A percentile compares a stretch with the other conserved stretches of the same genome.
Evolutionary conservation across 495 filamentous ascomycete species (phyloP).

Genomic region (Podospora australis): DNA sequence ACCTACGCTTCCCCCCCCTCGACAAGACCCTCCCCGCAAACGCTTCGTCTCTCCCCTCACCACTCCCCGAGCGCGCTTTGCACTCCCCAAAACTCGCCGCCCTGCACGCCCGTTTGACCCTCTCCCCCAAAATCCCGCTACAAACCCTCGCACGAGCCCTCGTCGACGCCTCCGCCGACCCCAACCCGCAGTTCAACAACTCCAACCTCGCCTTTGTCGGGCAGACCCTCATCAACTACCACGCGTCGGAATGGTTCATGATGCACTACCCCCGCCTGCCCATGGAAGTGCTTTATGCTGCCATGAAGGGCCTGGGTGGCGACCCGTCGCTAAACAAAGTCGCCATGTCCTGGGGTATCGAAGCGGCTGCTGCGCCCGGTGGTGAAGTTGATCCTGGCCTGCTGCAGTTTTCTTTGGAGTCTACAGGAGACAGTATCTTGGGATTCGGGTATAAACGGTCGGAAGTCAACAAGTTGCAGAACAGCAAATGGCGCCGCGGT

Average conservation of each 20-base stretch:
- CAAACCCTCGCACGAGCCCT: slow-evolving; percentile 81
- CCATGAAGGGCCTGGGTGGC: slow-evolving; percentile 77
- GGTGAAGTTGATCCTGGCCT: slow-evolving; percentile 88
- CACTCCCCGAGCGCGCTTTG: slow-evolving; percentile 58
- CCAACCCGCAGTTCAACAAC: slow-evolving; percentile 50
- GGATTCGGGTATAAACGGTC: slow-evolving; percentile 36
- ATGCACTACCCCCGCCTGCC: slow-evolving; percentile 86
- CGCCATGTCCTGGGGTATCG: slow-evolving; percentile 82
- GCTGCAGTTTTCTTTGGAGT: slow-evolving; percentile 67
- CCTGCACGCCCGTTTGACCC: slow-evolving; percentile 82
- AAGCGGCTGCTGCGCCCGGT: slow-evolving; percentile 72
- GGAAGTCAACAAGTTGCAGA: slow-evolving; percentile 28
- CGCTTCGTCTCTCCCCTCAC: slow-evolving; percentile 48
- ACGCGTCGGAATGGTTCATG: slow-evolving; percentile 80
- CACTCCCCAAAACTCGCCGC: slow-evolving; percentile 86
- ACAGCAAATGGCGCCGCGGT: slow-evolving; percentile 60
- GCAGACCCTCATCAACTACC: slow-evolving; percentile 73
- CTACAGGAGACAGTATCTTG: slow-evolving; percentile 48
- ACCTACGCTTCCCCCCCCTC: slow-evolving; percentile 21
- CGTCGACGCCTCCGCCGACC: slow-evolving; percentile 76
- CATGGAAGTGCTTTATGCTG: slow-evolving; percentile 70
- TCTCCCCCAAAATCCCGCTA: slow-evolving; percentile 74
- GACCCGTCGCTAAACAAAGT: slow-evolving; percentile 61
- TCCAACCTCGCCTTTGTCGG: slow-evolving; percentile 74
- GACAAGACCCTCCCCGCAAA: slow-evolving; percentile 21